These are phyloP conservation scores for Nothophaeocryptopus gaeumannii DNA, from an alignment of 2,329 filamentous ascomycete genomes.

Conservation along the genomic window DNA sequence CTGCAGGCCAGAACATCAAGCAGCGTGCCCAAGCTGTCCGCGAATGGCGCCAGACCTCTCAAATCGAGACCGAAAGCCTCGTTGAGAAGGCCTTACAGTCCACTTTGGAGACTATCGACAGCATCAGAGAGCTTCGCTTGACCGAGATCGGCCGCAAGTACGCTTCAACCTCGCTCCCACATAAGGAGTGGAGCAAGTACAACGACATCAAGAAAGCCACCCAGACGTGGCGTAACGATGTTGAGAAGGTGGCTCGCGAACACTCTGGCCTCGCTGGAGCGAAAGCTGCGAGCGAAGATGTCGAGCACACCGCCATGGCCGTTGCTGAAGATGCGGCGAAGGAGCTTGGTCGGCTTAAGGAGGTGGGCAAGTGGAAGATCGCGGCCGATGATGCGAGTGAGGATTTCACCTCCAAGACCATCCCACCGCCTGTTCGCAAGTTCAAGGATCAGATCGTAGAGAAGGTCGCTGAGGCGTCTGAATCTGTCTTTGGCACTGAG, in stretches of 20 bases:
- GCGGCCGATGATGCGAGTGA: conserved; percentile 69
- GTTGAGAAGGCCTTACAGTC: conserved; percentile 72
- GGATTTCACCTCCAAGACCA: conserved; percentile 70
- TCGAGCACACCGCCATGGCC: conserved; percentile 78
- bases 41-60: conserved; percentile 70
- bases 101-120: conserved; percentile 77
- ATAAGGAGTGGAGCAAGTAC: conserved; percentile 96
- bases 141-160: conserved; percentile 90
- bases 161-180: conserved; percentile 94
- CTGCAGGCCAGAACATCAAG: conserved; percentile 70
- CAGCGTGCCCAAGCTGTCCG: conserved; percentile 73
- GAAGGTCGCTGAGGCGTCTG: conserved; percentile 30
- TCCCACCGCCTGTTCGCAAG: conserved; percentile 55
- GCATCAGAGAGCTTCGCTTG: conserved; percentile 77
- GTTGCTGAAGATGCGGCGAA: conserved; percentile 74
- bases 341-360: conserved; percentile 76
- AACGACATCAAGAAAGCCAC: conserved; percentile 81
- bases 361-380: conserved; percentile 82
- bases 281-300: conserved; percentile 62
- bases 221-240: conserved; percentile 77
- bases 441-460: conserved; percentile 41
- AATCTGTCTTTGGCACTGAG: conserved; percentile 37
- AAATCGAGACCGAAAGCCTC: conserved; percentile 64
- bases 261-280: conserved; percentile 70
- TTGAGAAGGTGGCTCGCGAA: conserved; percentile 68